Conservation (phyloP, 371 early-diverging fungal genomes). For the Apophysomyces elegans region DNA sequence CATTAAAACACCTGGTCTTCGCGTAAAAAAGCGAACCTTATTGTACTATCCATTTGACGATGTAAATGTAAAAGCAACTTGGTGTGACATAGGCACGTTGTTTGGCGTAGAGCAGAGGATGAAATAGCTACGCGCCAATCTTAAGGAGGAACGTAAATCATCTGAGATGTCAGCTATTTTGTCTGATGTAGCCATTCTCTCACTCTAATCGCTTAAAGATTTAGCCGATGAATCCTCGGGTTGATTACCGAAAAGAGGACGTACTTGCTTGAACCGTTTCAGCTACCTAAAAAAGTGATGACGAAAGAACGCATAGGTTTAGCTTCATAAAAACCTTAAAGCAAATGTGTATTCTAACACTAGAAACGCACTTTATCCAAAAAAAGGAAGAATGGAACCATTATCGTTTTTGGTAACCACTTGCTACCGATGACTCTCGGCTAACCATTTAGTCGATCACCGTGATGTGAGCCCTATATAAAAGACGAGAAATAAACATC, state of each 20-base stretch:
- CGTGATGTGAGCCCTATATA: conserved; percentile 4
- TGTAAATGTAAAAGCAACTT: too few relatives aligned
- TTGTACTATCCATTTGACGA: too few relatives aligned
- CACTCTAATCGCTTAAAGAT: not conserved
- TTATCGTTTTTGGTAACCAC: not conserved
- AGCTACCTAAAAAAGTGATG: not conserved
- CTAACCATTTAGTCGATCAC: conserved; percentile 7
- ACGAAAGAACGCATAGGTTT: not conserved
- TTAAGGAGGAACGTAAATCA: too few relatives aligned
- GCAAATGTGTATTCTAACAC: not conserved
- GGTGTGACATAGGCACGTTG: too few relatives aligned
- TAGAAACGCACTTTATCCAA: not conserved
- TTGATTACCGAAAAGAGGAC: not conserved
- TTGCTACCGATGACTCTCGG: not conserved
- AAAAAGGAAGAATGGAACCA: not conserved
- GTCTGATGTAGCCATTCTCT: not conserved
- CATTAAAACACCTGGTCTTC: too few relatives aligned
- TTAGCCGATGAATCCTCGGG: conserved; percentile 1
- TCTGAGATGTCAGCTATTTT: too few relatives aligned
- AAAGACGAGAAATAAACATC: not conserved
- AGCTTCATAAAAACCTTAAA: not conserved
- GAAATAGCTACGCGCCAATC: too few relatives aligned
- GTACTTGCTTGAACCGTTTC: conserved; percentile 6
- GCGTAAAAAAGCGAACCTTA: too few relatives aligned
- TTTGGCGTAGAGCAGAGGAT: too few relatives aligned